Evolutionary conservation across 257 asterid genomes (phyloP).

Genomic region (Echium plantagineum): DNA sequence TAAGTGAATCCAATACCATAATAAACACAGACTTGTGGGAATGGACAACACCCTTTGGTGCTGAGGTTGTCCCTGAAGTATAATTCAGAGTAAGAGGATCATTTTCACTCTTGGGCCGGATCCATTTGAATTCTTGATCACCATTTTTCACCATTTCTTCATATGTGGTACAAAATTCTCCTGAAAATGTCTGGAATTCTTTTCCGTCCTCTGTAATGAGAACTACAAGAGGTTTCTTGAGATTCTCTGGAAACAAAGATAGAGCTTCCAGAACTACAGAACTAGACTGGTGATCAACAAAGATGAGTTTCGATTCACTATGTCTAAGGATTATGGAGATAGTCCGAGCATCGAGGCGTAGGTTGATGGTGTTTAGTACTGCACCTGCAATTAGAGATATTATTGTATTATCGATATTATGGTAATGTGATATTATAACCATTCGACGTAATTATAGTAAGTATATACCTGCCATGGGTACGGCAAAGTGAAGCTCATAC

Average conservation of each 20-base stretch:
- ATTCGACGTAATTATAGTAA: too few species aligned
- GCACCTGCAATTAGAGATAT: constrained; percentile 20
- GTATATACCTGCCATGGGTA: constrained; percentile 54
- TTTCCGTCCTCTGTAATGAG: constrained; percentile 25
- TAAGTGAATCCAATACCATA: constrained; percentile 43
- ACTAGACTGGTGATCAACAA: constrained; percentile 35
- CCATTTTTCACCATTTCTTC: constrained; percentile 50
- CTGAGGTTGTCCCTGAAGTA: constrained; percentile 78
- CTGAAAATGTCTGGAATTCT: not conserved
- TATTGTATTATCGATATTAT: too few species aligned
- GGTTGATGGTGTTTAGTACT: constrained; percentile 51
- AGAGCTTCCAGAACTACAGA: constrained; percentile 34
- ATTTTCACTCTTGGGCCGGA: constrained; percentile 41
- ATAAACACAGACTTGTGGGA: constrained; percentile 42
- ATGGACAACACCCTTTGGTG: constrained; percentile 80
- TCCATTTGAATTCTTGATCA: constrained; percentile 32
- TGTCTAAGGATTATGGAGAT: constrained; percentile 47
- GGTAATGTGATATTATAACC: too few species aligned
- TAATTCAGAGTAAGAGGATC: constrained; percentile 64
- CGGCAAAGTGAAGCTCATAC: constrained; percentile 75
- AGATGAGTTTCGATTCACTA: constrained; percentile 41
- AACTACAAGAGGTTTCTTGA: constrained; percentile 25
- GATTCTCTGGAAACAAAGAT: constrained; percentile 25
- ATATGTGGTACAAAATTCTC: constrained; percentile 18
- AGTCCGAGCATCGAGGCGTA: constrained; percentile 52